phyloP scores from a whole-genome alignment of 371 early-diverging fungal genomes.

The Gilbertella persicaria region DNA sequence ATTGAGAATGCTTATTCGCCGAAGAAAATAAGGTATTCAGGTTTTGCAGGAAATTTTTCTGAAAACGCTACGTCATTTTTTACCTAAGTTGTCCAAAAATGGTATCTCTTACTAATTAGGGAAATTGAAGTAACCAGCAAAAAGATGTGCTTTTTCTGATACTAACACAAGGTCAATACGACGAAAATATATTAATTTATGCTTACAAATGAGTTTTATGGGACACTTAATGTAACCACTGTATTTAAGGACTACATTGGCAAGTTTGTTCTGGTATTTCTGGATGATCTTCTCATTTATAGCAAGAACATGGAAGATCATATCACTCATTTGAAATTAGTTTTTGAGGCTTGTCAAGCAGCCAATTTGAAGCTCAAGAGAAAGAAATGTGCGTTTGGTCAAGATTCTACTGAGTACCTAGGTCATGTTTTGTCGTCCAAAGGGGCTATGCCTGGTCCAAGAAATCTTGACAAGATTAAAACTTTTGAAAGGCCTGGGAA shows the following conservation, averaged over 20 bases:
- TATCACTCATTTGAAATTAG: constrained; percentile 26
- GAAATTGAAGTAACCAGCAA: no score
- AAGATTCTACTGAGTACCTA: not conserved
- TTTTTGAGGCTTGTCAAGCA: constrained; percentile 34
- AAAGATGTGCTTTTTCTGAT: no score
- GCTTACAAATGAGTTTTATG: no score
- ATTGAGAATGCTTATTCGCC: no score
- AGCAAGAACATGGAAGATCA: constrained; percentile 37
- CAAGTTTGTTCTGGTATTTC: constrained; percentile 33
- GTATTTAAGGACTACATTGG: constrained; percentile 7
- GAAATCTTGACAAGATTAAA: constrained; percentile 3
- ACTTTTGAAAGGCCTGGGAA: constrained; percentile 5
- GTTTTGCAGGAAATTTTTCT: no score
- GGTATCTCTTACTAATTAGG: no score
- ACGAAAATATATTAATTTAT: no score
- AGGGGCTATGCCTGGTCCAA: not conserved
- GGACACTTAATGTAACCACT: no score
- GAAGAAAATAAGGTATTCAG: no score
- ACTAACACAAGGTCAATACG: no score
- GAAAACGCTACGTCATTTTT: no score
- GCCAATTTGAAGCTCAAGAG: constrained; percentile 37
- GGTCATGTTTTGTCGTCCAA: not conserved
- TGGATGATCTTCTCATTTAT: constrained; percentile 54
- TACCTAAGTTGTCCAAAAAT: no score
- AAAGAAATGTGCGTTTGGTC: constrained; percentile 6